These are phyloP conservation scores for Rhizopus stolonifer DNA, from an alignment of 371 early-diverging fungal genomes.

Conservation along the genomic window DNA sequence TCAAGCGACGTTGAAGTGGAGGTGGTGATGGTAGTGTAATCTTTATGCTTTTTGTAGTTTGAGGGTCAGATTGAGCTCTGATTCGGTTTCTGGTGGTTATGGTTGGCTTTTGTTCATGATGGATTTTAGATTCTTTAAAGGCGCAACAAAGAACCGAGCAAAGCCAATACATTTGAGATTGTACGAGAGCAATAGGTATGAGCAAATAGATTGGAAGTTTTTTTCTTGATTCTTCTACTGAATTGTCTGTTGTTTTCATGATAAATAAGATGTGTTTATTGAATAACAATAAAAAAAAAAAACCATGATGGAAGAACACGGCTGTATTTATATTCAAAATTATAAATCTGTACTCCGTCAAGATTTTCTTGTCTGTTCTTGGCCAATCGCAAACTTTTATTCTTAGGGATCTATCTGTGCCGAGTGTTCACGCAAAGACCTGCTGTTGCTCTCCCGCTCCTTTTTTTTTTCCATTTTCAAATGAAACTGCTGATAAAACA, in stretches of 20 bases:
- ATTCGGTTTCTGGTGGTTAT: neutral
- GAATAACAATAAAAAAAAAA: neutral
- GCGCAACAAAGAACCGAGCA: slow-evolving; percentile 21
- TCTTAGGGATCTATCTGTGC: too few species aligned
- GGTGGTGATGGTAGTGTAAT: neutral
- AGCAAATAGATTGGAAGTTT: neutral
- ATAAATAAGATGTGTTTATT: neutral
- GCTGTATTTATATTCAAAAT: neutral
- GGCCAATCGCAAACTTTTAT: neutral
- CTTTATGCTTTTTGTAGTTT: neutral
- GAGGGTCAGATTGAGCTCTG: neutral
- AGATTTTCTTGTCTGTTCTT: neutral
- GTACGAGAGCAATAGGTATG: slow-evolving; percentile 14
- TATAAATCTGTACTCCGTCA: neutral
- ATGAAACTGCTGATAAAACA: too few species aligned
- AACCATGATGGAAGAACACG: neutral
- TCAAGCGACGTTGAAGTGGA: neutral
- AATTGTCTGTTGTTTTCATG: neutral
- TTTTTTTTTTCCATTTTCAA: too few species aligned
- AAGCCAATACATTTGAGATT: slow-evolving; percentile 23
- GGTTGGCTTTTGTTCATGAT: neutral
- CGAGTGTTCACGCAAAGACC: too few species aligned
- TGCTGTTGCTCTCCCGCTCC: too few species aligned
- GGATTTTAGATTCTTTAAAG: slow-evolving; percentile 6
- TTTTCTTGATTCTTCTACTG: neutral